Percentiles rank a stretch among this genome's conserved stretches.
Conservation (phyloP, 805 yeast species). For the Zygoascus tannicola region DNA sequence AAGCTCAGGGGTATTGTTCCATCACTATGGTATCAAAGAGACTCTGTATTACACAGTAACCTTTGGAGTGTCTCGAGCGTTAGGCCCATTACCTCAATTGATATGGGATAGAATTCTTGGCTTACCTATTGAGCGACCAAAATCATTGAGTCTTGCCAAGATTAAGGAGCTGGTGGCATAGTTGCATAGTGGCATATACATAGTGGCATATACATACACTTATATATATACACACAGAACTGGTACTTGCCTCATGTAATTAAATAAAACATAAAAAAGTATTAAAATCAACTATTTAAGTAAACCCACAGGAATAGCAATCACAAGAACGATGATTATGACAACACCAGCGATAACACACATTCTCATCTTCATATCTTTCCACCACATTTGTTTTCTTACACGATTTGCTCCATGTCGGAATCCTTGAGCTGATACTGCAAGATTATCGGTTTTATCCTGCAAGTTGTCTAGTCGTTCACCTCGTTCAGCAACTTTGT, state of each 20-base stretch:
- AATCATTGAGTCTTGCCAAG: conserved; percentile 41
- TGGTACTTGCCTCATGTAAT: not conserved
- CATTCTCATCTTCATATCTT: conserved; percentile 92
- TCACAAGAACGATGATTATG: conserved; percentile 65
- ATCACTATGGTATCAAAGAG: conserved; percentile 71
- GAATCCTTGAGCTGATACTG: conserved; percentile 87
- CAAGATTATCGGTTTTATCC: conserved; percentile 86
- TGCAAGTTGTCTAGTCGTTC: conserved; percentile 87
- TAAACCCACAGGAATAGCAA: conserved; percentile 88
- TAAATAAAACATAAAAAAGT: not conserved
- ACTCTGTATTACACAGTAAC: conserved; percentile 68
- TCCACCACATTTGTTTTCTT: conserved; percentile 99
- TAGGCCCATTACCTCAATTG: conserved; percentile 71
- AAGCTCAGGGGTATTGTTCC: conserved; percentile 66
- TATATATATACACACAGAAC: not conserved
- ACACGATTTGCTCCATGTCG: conserved; percentile 95
- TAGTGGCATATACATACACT: not conserved
- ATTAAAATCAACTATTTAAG: conserved; percentile 33
- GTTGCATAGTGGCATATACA: not conserved
- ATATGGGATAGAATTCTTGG: conserved; percentile 73
- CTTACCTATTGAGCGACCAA: conserved; percentile 75
- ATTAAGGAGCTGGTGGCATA: conserved; percentile 18
- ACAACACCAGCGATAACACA: conserved; percentile 73
- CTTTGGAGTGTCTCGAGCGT: conserved; percentile 73
- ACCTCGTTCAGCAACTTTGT: conserved; percentile 91